Evolutionary conservation across 2,329 filamentous ascomycete species (phyloP).

Genomic region (Leptographium galeiforme): DNA sequence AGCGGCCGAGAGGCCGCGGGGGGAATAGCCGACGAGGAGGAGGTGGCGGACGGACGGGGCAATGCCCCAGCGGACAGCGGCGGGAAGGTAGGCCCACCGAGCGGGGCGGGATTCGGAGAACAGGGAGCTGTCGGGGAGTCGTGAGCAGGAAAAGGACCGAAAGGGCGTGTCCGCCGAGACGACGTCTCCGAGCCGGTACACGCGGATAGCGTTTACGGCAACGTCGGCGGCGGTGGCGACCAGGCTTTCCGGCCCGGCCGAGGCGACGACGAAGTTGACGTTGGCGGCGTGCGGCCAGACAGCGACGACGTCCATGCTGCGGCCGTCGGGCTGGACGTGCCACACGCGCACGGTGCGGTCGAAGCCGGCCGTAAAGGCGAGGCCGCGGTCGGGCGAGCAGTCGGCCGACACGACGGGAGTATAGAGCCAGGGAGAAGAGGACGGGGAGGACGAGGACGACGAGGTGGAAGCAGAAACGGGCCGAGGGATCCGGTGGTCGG

Average conservation of each 20-base stretch:
- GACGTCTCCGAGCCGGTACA: conserved; percentile 33
- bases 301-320: conserved; percentile 28
- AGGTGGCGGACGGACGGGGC: conserved; percentile 31
- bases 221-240: conserved; percentile 49
- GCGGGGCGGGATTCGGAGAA: background rate
- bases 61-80: conserved; percentile 49
- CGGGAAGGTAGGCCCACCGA: conserved; percentile 47
- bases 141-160: conserved; percentile 26
- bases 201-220: conserved; percentile 36
- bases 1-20: conserved; percentile 29
- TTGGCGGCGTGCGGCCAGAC: conserved; percentile 45
- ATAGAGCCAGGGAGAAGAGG: conserved; percentile 45
- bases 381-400: conserved; percentile 29
- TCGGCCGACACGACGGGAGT: conserved; percentile 50
- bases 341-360: conserved; percentile 49
- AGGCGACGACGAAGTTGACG: conserved; percentile 49
- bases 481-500: conserved; percentile 43
- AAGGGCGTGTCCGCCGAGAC: conserved; percentile 21
- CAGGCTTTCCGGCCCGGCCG: conserved; percentile 30
- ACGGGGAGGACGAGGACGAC: conserved; percentile 19
- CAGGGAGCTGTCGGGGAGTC: conserved; percentile 4
- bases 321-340: conserved; percentile 26
- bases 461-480: conserved; percentile 19
- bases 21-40: conserved; percentile 49
- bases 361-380: conserved; percentile 47